Evolutionary conservation across 2,329 filamentous ascomycete species (phyloP).

Genomic region (Alternaria gansuensis): DNA sequence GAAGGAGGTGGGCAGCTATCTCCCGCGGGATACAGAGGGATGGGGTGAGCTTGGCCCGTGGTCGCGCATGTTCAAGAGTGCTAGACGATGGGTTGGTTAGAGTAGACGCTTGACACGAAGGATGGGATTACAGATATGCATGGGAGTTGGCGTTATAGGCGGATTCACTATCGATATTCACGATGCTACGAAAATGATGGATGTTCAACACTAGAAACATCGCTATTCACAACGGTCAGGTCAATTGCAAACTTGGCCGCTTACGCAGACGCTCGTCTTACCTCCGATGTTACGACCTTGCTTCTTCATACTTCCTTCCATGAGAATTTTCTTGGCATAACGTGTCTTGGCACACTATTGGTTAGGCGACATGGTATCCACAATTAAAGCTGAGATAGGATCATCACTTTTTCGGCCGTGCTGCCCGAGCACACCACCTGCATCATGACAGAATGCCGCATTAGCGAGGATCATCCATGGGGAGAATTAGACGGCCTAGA

Average conservation of each 20-base stretch:
- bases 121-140: neutral
- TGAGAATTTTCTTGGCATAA: too few relatives aligned
- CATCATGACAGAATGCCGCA: constrained; percentile 21
- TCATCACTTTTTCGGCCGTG: neutral
- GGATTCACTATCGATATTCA: constrained; percentile 5
- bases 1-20: constrained; percentile 78
- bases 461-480: constrained; percentile 7
- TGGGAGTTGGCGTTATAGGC: constrained; percentile 9
- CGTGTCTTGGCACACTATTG: too few relatives aligned
- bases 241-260: too few relatives aligned
- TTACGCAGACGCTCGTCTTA: neutral
- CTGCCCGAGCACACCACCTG: neutral
- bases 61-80: constrained; percentile 86
- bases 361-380: too few relatives aligned
- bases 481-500: constrained; percentile 18
- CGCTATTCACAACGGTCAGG: neutral
- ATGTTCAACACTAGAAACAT: neutral
- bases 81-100: constrained; percentile 83
- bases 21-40: constrained; percentile 68
- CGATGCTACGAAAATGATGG: constrained; percentile 13
- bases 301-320: too few relatives aligned
- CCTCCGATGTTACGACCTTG: neutral
- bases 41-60: constrained; percentile 88
- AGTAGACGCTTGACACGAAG: neutral
- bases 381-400: too few relatives aligned